phyloP scores from a whole-genome alignment of 148 eudicot species.

The Pouteria glomerata region DNA sequence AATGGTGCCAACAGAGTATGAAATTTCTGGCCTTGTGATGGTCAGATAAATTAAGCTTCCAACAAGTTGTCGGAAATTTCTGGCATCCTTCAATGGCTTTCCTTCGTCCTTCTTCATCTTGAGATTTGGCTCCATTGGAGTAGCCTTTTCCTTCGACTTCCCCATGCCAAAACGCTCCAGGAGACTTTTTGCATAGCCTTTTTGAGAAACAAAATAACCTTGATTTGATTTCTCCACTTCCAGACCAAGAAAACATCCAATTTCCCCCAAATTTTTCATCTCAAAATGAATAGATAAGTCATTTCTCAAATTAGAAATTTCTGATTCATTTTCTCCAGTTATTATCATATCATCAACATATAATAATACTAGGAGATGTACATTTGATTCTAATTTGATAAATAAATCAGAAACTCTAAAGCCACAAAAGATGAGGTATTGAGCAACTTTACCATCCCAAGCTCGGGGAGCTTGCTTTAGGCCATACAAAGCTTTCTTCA shows the following conservation, averaged over 20 bases:
- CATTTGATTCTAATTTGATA: too few relatives aligned
- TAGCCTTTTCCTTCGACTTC: background rate
- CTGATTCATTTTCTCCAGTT: too few relatives aligned
- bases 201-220: constrained; percentile 7
- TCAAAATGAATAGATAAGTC: background rate
- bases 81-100: background rate
- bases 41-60: constrained; percentile 11
- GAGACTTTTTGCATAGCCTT: background rate
- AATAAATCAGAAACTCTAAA: too few relatives aligned
- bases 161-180: background rate
- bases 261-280: background rate
- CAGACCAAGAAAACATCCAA: constrained; percentile 14
- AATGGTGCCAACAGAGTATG: background rate
- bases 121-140: too few relatives aligned
- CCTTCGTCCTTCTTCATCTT: too few relatives aligned
- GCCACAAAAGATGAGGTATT: too few relatives aligned
- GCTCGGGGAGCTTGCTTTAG: too few relatives aligned
- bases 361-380: too few relatives aligned
- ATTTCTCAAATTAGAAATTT: too few relatives aligned
- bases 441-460: too few relatives aligned
- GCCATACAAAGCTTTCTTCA: too few relatives aligned
- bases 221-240: constrained; percentile 1
- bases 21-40: constrained; percentile 6
- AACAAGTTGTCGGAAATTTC: constrained; percentile 3
- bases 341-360: too few relatives aligned